Conservation (phyloP, 1,139 yeast genomes). For the Taphrina pruni region DNA sequence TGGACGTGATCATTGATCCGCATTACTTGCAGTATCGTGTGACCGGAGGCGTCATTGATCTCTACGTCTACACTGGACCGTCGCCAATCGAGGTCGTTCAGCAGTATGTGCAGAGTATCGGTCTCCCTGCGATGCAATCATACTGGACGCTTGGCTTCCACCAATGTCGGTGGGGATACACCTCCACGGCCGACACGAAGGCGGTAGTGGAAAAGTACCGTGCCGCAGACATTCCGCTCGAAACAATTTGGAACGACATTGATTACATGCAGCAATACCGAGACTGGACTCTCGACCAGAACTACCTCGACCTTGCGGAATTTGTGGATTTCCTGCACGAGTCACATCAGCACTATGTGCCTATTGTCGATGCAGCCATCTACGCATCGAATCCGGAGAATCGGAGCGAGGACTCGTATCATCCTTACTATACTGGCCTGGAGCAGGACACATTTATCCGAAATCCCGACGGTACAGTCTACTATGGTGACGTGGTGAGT, state of each 20-base stretch:
- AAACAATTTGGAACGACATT: conserved; percentile 90
- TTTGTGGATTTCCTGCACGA: conserved; percentile 17
- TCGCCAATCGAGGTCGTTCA: conserved; percentile 51
- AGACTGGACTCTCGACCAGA: conserved; percentile 52
- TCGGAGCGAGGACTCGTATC: conserved; percentile 50
- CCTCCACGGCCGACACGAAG: conserved; percentile 79
- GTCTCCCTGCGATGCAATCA: conserved; percentile 52
- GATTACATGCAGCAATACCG: conserved; percentile 63
- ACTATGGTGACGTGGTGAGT: conserved; percentile 70
- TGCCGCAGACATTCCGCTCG: conserved; percentile 75
- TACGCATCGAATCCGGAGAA: conserved; percentile 49
- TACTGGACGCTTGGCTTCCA: conserved; percentile 75
- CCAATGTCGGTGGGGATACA: conserved; percentile 96
- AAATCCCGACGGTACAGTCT: conserved; percentile 59
- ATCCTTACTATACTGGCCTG: conserved; percentile 50
- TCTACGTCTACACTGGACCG: conserved; percentile 53
- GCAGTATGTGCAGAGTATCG: conserved; percentile 50
- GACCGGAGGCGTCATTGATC: conserved; percentile 50
- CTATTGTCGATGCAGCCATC: conserved; percentile 54
- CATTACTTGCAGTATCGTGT: conserved; percentile 49
- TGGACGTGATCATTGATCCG: conserved; percentile 47
- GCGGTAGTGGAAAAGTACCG: conserved; percentile 73
- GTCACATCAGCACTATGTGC: conserved; percentile 49
- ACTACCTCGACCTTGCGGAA: conserved; percentile 47
- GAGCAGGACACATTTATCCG: conserved; percentile 51